These are phyloP conservation scores for Colletotrichum sp. DNA, from an alignment of 2,329 filamentous ascomycete species.

Conservation along the genomic window DNA sequence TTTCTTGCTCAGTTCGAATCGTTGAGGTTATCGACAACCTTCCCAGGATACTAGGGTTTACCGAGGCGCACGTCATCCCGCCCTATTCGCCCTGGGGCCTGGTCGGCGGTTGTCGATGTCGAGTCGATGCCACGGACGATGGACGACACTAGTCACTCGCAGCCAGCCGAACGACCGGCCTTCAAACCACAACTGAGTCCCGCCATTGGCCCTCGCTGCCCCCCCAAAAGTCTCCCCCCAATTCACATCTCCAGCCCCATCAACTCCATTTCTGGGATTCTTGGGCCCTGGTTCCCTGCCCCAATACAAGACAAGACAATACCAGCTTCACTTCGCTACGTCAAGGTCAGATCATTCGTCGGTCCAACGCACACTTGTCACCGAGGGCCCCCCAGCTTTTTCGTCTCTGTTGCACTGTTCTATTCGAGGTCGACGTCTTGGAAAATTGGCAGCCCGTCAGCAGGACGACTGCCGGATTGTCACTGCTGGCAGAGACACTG, in stretches of 20 bases:
- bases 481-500: not conserved
- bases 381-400: not conserved
- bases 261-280: not conserved
- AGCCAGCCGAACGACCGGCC: conserved; percentile 15
- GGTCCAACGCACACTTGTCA: not conserved
- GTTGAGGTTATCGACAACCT: conserved; percentile 16
- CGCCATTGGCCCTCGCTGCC: conserved; percentile 3
- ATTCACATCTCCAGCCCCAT: conserved; percentile 4
- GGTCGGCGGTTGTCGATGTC: not conserved
- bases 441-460: not conserved
- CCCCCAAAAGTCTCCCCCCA: not conserved
- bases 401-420: not conserved
- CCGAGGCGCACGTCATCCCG: conserved; percentile 21
- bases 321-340: conserved; percentile 10
- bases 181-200: not conserved
- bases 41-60: conserved; percentile 20
- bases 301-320: conserved; percentile 3
- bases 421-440: not conserved
- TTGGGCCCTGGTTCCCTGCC: not conserved
- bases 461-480: not conserved
- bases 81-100: conserved; percentile 14
- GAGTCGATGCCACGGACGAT: not conserved
- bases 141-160: conserved; percentile 13
- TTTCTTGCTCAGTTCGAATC: not conserved
- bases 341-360: not conserved